Base-by-base conservation (phyloP, 805 yeast species). In the Suhomyces kilbournensis region DNA sequence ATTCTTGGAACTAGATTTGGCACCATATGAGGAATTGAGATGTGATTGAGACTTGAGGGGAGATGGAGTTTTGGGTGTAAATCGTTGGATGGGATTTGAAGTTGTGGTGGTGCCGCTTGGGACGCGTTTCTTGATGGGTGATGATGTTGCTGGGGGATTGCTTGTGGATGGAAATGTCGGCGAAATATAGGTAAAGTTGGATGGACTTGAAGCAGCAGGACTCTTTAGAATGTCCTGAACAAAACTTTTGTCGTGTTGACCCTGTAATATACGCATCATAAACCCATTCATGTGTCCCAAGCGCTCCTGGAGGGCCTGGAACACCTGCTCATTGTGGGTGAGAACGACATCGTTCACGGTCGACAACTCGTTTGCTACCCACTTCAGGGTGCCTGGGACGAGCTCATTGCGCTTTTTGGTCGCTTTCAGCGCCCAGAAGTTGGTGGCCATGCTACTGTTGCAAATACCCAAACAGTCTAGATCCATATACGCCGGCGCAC, bases 351-450 rank as follows among this genome's bases (percentile, higher is more conserved):
- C 69, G 55, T 70, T 70, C 28, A 74, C 69, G 14, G 70, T 66
- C 51, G 64, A 61, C 62, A 78, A 64, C 58, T 80, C 83, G 47
- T 65, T 65, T 32, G 78, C 69, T 46, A 80, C 69, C 82, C 83
- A 81, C 55, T 69, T 76, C 10, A 82, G 76, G 2, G 84, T 67
- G 6, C 85, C 86, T 1, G 83, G 83, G 4, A 77, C 69, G n/a
- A 64, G 55, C 30, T 63, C 66, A 38, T 59, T 54, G 22, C 56
- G 54, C 51, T 62, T 63, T 51, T 61, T 62, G 50, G 71, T 68
- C 17, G 74, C 74, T 43, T 60, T 63, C 47, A 67, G 57, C 35
- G 71, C 75, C 76, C 76, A 71, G 50, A 66, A 61, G 15, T 39
- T 35, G 46, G 57, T 38, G 38, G 53, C 50, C 56, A 53, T 53